A percentile compares a stretch with the other conserved stretches of the same genome.
Conservation (phyloP, 148 eudicot species). For the Talinum fruticosum region DNA sequence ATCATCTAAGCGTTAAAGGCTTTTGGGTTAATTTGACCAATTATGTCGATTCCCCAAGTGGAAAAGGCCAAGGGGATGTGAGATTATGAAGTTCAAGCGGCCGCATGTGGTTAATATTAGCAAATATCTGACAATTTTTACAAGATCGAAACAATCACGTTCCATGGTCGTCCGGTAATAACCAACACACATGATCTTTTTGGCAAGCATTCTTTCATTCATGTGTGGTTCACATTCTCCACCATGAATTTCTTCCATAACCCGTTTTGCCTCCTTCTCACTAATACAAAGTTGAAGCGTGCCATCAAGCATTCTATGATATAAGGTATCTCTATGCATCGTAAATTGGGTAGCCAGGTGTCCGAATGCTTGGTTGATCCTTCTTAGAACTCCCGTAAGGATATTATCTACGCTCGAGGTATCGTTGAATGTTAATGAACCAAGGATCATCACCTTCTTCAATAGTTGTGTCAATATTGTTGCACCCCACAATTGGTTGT, state of each 20-base stretch:
- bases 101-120: not conserved
- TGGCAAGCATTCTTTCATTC: not conserved
- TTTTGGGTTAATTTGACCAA: not conserved
- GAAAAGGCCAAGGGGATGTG: not conserved
- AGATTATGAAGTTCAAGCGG: not conserved
- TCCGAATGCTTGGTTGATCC: too few relatives aligned
- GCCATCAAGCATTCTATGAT: not conserved
- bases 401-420: too few relatives aligned
- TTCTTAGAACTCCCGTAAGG: too few relatives aligned
- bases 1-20: not conserved
- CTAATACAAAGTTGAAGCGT: not conserved
- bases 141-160: not conserved
- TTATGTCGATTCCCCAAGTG: not conserved
- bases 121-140: not conserved
- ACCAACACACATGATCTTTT: not conserved
- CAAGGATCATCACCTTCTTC: not conserved
- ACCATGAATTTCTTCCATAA: not conserved
- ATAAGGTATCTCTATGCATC: too few relatives aligned
- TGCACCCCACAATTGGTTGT: not conserved
- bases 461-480: not conserved
- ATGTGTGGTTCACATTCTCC: not conserved
- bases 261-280: not conserved
- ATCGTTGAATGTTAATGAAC: too few relatives aligned
- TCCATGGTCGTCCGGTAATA: conserved; percentile 4
- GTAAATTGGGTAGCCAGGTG: too few relatives aligned